Evolutionary conservation across 805 yeast genomes (phyloP).

Genomic region (Suhomyces faveliae): DNA sequence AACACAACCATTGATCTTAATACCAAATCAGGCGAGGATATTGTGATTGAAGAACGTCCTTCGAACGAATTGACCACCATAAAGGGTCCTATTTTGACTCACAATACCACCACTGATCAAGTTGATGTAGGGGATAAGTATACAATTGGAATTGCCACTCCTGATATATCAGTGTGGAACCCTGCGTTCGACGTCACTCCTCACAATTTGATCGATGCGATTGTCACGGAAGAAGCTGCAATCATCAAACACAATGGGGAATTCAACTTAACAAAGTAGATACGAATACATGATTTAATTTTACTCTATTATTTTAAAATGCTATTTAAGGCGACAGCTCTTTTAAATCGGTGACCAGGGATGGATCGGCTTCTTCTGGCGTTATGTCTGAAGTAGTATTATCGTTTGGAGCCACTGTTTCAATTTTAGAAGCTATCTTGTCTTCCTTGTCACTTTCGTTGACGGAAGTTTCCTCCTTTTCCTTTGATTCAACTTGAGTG

Average conservation of each 20-base stretch:
- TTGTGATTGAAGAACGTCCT: slow-evolving; percentile 87
- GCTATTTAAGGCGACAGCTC: not conserved
- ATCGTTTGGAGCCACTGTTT: not conserved
- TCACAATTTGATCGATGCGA: slow-evolving; percentile 74
- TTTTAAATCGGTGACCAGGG: too few relatives aligned
- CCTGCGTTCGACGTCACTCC: slow-evolving; percentile 97
- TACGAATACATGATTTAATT: not conserved
- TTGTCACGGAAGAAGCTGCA: slow-evolving; percentile 78
- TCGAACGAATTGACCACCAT: slow-evolving; percentile 73
- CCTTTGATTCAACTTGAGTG: not conserved
- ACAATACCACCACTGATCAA: slow-evolving; percentile 10
- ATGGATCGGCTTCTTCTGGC: not conserved
- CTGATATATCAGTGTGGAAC: slow-evolving; percentile 86
- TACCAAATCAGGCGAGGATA: slow-evolving; percentile 67
- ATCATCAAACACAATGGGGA: slow-evolving; percentile 53
- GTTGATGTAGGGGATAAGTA: slow-evolving; percentile 35
- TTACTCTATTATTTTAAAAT: not conserved
- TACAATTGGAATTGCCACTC: slow-evolving; percentile 80
- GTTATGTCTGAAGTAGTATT: not conserved
- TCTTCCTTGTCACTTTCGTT: not conserved
- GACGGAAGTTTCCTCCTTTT: not conserved
- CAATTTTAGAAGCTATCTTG: not conserved
- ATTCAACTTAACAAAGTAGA: slow-evolving; percentile 39
- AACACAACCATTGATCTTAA: slow-evolving; percentile 80
- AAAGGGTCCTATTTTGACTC: slow-evolving; percentile 49